Evolutionary conservation across 352 stramenopile genomes (phyloP).

Genomic region (Phytophthora vignae): DNA sequence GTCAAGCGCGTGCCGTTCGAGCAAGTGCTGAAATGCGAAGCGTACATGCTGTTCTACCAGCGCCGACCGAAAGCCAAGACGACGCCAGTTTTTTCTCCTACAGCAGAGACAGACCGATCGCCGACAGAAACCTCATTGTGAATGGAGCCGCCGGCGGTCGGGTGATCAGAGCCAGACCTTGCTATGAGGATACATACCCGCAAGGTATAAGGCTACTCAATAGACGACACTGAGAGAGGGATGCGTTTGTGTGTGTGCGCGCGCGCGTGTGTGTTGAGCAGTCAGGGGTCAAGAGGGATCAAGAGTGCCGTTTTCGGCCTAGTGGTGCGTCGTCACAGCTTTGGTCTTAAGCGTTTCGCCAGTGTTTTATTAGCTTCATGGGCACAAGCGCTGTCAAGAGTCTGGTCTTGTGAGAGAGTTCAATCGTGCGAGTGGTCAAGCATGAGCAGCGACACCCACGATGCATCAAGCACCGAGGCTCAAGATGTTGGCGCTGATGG

Average conservation of each 20-base stretch:
- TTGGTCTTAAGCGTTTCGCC: conserved; percentile 15
- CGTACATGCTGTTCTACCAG: conserved; percentile 86
- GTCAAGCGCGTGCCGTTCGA: conserved; percentile 67
- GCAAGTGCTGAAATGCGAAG: conserved; percentile 76
- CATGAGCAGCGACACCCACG: conserved; percentile 21
- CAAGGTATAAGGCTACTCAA: conserved; percentile 46
- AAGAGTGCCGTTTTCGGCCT: neutral
- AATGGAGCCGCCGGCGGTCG: conserved; percentile 7
- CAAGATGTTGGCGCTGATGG: conserved; percentile 3
- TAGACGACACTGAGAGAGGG: conserved; percentile 33
- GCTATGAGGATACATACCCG: conserved; percentile 24
- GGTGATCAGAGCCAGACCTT: conserved; percentile 34
- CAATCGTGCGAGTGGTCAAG: neutral
- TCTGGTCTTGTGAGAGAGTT: conserved; percentile 15
- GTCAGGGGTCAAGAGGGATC: neutral
- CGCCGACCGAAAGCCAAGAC: conserved; percentile 35
- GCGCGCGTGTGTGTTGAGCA: neutral
- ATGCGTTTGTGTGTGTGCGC: conserved; percentile 9
- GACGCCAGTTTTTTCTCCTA: conserved; percentile 26
- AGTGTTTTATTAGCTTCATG: conserved; percentile 35
- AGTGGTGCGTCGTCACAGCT: neutral
- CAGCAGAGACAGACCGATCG: conserved; percentile 25
- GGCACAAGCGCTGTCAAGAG: conserved; percentile 4
- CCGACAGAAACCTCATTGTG: conserved; percentile 31
- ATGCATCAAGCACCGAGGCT: conserved; percentile 6